Base-by-base conservation (phyloP, 2,329 filamentous ascomycete species). In the Fusarium veterinarium region DNA sequence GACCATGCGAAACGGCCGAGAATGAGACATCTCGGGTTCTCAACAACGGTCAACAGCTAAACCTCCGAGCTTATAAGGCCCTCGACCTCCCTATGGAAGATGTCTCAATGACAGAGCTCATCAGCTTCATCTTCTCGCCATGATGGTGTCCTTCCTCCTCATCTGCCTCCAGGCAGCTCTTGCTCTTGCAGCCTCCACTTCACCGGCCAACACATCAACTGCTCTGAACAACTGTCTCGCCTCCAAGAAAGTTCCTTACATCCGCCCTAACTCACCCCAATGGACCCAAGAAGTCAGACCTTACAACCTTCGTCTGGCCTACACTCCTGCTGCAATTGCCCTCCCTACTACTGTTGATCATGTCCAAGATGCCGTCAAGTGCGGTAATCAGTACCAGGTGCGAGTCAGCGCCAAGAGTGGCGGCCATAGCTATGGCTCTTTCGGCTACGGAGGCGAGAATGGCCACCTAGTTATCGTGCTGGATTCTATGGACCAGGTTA, bases 371-470 rank as follows among this genome's bases (percentile, higher is more conserved):
- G 83, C 86, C 7, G 82, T 89, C 19, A 77, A 78, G 45, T 89
- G 86, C 63, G 87, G 85, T 3, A 75, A 76, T 2, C 72, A 81
- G 30, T 68, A 78, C 46, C 78, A 79, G 16, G 78, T 86, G 31
- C 85, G 87, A 52, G 85, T 89, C 6, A 86, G 87, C 46, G 81
- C 87, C 6, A 85, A 84, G 66, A 82, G 83, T 41, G 88, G 88
- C 17, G 88, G 87, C 0, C 87, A 89, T 74, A 86, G 84, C 44
- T 89, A 88, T 76, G 88, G 80, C 1, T 87, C 86, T 42, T 86
- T 84, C 60, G 85, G 85, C 66, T 80, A 80, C 16, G 83, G 83
- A 3, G 84, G 84, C 6, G 77, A 80, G 28, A 79, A 85, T 68
- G 83, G 84, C 1, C 81, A 81, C 17, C 73, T 86, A 20, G 79